These are phyloP conservation scores for Phialemonium atrogriseum DNA, from an alignment of 2,329 filamentous ascomycete genomes.

Conservation along the genomic window DNA sequence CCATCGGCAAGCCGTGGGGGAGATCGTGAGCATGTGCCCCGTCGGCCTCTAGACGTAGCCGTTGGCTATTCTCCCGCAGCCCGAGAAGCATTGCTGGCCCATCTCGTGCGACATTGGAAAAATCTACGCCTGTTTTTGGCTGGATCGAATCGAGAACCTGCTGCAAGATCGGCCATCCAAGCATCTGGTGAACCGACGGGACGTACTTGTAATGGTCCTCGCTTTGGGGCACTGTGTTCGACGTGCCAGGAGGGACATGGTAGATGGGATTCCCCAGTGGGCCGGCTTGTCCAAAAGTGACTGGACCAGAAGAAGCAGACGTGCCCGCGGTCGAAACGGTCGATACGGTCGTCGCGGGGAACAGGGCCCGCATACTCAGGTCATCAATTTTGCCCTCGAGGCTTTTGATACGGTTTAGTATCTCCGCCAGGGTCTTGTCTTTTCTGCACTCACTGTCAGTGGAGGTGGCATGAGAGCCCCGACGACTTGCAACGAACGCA, in stretches of 20 bases:
- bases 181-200: slow-evolving; percentile 39
- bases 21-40: slow-evolving; percentile 2
- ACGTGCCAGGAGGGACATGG: too few relatives aligned
- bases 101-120: slow-evolving; percentile 23
- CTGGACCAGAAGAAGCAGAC: too few relatives aligned
- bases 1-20: slow-evolving; percentile 1
- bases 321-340: too few relatives aligned
- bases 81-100: slow-evolving; percentile 26
- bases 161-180: slow-evolving; percentile 39
- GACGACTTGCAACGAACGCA: slow-evolving; percentile 28
- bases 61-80: slow-evolving; percentile 13
- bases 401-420: slow-evolving; percentile 45
- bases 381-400: slow-evolving; percentile 49
- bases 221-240: slow-evolving; percentile 8
- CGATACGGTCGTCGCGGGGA: slow-evolving; percentile 1
- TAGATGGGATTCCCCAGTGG: too few relatives aligned
- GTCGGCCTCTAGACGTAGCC: neutral
- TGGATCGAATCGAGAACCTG: slow-evolving; percentile 26
- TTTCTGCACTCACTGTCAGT: slow-evolving; percentile 35
- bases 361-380: slow-evolving; percentile 17
- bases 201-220: slow-evolving; percentile 23
- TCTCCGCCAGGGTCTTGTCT: slow-evolving; percentile 54
- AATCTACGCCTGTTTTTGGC: slow-evolving; percentile 21
- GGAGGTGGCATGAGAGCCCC: neutral
- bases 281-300: too few relatives aligned